Evolutionary conservation across 805 yeast genomes (phyloP), one percentile per base, ranked within the genome.

Genomic region (Suhomyces pyralidae): DNA sequence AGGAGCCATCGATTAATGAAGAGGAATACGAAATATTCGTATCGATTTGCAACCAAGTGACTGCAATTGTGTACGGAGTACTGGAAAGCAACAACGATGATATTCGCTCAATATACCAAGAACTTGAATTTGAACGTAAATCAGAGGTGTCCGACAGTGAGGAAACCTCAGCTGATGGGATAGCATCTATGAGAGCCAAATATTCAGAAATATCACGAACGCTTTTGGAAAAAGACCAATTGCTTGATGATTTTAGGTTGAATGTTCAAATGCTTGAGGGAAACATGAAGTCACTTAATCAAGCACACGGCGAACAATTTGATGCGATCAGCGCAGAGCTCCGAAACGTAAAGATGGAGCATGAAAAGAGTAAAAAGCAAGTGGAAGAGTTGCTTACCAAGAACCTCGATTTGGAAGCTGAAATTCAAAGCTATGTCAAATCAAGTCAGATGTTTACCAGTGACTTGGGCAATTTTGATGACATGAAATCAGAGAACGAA

Each of bases 251-350:
- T 46, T 64, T 79, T 12, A 64, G 68, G 10, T 62, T 81, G 51
- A 81, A 79, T 55, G 68, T 81, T 8, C 65, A 71, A 7, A 68
- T 81, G 1, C 60, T 82, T 36, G 77, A 80, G 55, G 68, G 71
- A 5, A 80, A 78, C 55, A 63, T 81, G 58, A 57, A 56, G 14
- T 65, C 71, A 3, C 61, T 71, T 5, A 62, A 65, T 38, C 58
- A 59, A 0, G 67, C 69, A 15, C 60, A 66, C 46, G 74, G 72
- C 30, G 54, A 55, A 8, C 64, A 61, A 15, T 49, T 73, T 3
- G 38, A 43, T 4, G n/a, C n/a, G 10, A 43, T 75, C 2, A 49
- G 55, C 6, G 25, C 57, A 3, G 60, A 61, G 22, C 38, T 60
- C 10, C 5, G 25, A 0, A 17, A 49, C 5, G 43, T 55, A 7